Evolutionary conservation across 2,329 filamentous ascomycete genomes (phyloP).

Genomic region (Scedosporium dehoogii): DNA sequence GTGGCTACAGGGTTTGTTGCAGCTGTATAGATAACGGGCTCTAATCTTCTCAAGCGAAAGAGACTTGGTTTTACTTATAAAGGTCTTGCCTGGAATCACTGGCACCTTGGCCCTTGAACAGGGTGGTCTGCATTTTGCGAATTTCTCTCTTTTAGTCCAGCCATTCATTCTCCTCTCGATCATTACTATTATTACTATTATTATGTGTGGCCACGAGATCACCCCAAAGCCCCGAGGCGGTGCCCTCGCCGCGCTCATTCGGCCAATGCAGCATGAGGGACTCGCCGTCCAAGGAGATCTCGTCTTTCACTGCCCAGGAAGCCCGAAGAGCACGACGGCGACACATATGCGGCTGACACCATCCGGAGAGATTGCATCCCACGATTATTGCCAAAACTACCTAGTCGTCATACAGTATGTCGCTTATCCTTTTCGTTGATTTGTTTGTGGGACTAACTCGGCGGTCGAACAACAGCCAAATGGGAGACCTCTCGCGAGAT

Average conservation of each 20-base stretch:
- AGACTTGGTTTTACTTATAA: background rate
- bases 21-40: background rate
- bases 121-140: too few species aligned
- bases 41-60: background rate
- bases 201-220: slow-evolving; percentile 34
- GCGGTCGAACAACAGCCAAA: background rate
- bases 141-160: background rate
- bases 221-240: slow-evolving; percentile 31
- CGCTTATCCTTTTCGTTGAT: background rate
- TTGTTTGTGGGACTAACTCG: background rate
- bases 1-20: slow-evolving; percentile 1
- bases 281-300: slow-evolving; percentile 23
- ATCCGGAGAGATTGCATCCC: slow-evolving; percentile 11
- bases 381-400: slow-evolving; percentile 12
- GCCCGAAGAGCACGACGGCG: slow-evolving; percentile 24
- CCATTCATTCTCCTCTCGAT: background rate
- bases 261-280: slow-evolving; percentile 11
- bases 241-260: slow-evolving; percentile 33
- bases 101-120: background rate
- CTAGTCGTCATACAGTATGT: slow-evolving; percentile 36
- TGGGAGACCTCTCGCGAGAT: background rate
- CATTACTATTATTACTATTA: background rate
- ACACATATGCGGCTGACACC: slow-evolving; percentile 33
- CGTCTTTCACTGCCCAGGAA: slow-evolving; percentile 30
- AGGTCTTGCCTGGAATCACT: background rate